A percentile compares a stretch with the other conserved stretches of the same genome.
These are phyloP conservation scores for Globisporangium orthogonon DNA, from an alignment of 352 stramenopile species.

Conservation along the genomic window DNA sequence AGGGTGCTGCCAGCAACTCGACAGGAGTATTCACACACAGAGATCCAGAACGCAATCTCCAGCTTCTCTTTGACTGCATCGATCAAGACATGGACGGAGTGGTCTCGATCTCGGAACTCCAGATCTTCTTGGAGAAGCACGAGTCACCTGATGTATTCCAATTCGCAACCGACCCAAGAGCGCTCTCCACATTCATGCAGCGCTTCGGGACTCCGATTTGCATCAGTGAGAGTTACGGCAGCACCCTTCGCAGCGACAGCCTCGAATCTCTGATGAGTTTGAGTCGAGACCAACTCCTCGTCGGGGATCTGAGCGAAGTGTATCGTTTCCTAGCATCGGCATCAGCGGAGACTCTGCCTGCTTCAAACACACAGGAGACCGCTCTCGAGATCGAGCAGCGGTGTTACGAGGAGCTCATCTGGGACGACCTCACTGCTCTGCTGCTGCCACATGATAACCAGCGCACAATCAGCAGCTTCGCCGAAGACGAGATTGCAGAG, in stretches of 20 bases:
- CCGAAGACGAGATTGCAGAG: constrained; percentile 11
- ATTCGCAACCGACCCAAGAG: neutral
- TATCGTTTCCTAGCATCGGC: constrained; percentile 20
- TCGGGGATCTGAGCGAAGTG: constrained; percentile 32
- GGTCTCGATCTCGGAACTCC: constrained; percentile 21
- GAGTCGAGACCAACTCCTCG: constrained; percentile 12
- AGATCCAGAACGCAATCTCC: constrained; percentile 23
- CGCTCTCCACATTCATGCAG: constrained; percentile 13
- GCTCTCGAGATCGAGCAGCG: neutral
- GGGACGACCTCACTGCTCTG: constrained; percentile 20
- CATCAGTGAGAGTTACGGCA: too few relatives aligned
- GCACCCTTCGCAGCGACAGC: too few relatives aligned
- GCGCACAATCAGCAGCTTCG: neutral
- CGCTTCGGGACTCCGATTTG: constrained; percentile 11
- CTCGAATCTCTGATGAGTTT: neutral
- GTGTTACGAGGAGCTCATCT: constrained; percentile 29
- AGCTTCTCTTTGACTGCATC: constrained; percentile 38
- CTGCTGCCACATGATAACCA: constrained; percentile 7
- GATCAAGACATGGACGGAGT: constrained; percentile 34
- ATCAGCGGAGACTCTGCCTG: too few relatives aligned
- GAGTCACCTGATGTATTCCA: constrained; percentile 7
- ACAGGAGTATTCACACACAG: constrained; percentile 6
- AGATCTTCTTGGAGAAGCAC: constrained; percentile 18
- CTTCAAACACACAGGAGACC: neutral
- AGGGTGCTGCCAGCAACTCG: neutral